Conservation (phyloP, 805 yeast genomes). For the Yarrowia deformans region DNA sequence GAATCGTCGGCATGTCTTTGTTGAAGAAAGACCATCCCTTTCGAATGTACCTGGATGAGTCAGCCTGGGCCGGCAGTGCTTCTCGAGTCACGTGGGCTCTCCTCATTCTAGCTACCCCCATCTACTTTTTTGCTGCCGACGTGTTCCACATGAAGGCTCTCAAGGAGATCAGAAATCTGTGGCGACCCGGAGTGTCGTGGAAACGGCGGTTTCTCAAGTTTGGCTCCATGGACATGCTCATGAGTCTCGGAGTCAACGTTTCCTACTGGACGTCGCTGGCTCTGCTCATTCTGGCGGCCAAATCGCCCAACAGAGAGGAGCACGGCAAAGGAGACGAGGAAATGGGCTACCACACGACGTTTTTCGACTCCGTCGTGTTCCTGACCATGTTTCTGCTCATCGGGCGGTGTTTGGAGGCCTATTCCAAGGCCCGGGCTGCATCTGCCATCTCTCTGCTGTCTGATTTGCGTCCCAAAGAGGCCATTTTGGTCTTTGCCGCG, state of each 20-base stretch:
- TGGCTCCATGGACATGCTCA: constrained; percentile 79
- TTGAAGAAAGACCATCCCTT: constrained; percentile 55
- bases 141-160: constrained; percentile 73
- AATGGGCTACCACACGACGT: constrained; percentile 61
- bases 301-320: constrained; percentile 11
- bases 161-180: constrained; percentile 63
- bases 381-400: constrained; percentile 72
- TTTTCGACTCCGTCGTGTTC: constrained; percentile 81
- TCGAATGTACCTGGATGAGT: constrained; percentile 63
- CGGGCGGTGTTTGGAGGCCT: constrained; percentile 72
- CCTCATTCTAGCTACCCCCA: constrained; percentile 71
- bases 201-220: constrained; percentile 65
- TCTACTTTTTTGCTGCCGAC: constrained; percentile 76
- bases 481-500: constrained; percentile 52
- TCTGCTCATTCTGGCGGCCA: constrained; percentile 58
- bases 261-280: constrained; percentile 74
- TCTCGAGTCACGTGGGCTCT: constrained; percentile 71
- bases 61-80: constrained; percentile 68
- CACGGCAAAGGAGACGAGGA: constrained; percentile 9
- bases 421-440: constrained; percentile 71
- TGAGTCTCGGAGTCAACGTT: constrained; percentile 75
- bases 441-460: constrained; percentile 65
- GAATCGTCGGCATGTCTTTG: constrained; percentile 72
- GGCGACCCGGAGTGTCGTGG: constrained; percentile 65
- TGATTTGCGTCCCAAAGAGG: constrained; percentile 59